phyloP scores from a whole-genome alignment of 768 basidiomycete species.

The Podaxis sp. region DNA sequence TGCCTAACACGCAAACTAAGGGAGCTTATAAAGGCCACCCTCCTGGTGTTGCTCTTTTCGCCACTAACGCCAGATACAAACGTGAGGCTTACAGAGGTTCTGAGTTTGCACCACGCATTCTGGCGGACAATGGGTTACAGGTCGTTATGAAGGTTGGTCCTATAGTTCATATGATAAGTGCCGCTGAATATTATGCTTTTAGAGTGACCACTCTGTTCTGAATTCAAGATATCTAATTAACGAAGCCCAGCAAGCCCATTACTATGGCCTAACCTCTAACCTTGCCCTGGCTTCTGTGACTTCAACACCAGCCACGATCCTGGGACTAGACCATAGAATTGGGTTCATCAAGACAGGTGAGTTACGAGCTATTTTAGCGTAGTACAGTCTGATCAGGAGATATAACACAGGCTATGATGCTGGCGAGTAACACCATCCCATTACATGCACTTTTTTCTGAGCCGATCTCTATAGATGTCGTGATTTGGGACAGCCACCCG shows the following conservation, averaged over 20 bases:
- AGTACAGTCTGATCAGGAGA: background rate
- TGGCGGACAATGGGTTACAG: conserved; percentile 66
- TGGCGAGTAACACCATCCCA: conserved; percentile 31
- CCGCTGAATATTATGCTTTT: background rate
- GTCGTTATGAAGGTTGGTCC: conserved; percentile 69
- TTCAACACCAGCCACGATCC: conserved; percentile 63
- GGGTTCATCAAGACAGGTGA: conserved; percentile 63
- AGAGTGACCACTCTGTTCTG: conserved; percentile 64
- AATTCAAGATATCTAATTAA: conserved; percentile 71
- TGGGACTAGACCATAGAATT: conserved; percentile 76
- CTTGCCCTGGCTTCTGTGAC: conserved; percentile 72
- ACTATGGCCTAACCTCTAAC: conserved; percentile 66
- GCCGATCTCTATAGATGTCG: conserved; percentile 44
- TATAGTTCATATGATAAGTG: background rate
- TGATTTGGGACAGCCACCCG: conserved; percentile 79
- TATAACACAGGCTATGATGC: conserved; percentile 60
- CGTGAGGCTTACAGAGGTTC: conserved; percentile 79
- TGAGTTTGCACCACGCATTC: conserved; percentile 71
- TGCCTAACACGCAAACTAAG: background rate
- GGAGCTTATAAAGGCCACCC: conserved; percentile 42
- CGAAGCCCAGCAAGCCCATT: conserved; percentile 78
- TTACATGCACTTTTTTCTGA: background rate
- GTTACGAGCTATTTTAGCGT: background rate
- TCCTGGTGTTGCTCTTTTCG: conserved; percentile 77
- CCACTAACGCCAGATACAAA: conserved; percentile 58